Evolutionary conservation across 345 rosid species (phyloP).

Genomic region (Brassica rapa): DNA sequence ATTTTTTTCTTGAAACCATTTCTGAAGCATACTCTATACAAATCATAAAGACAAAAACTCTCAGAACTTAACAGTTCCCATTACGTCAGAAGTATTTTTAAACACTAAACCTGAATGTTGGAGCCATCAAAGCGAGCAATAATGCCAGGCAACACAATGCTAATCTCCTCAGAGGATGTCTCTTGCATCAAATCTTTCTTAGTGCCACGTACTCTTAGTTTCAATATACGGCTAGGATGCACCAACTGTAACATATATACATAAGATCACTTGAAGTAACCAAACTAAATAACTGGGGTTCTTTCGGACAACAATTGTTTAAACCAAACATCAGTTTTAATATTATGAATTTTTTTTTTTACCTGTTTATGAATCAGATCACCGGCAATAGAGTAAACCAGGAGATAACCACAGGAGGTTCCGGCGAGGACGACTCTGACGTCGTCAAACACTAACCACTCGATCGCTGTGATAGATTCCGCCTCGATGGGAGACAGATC

Average conservation of each 20-base stretch:
- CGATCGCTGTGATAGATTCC: constrained; percentile 68
- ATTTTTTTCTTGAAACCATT: constrained; percentile 60
- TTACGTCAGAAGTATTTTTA: background rate
- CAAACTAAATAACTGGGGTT: constrained; percentile 3
- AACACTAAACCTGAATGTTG: constrained; percentile 58
- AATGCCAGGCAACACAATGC: constrained; percentile 69
- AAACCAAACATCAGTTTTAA: background rate
- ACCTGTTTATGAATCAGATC: constrained; percentile 87
- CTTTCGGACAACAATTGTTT: background rate
- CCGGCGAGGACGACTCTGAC: constrained; percentile 69
- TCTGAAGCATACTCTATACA: constrained; percentile 65
- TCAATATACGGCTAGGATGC: constrained; percentile 63
- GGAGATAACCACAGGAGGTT: constrained; percentile 77
- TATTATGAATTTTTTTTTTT: background rate
- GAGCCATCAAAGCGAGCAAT: constrained; percentile 88
- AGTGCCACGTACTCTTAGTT: constrained; percentile 71
- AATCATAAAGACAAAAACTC: background rate
- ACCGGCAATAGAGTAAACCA: constrained; percentile 68
- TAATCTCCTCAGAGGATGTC: constrained; percentile 67
- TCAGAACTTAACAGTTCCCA: background rate
- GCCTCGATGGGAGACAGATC: constrained; percentile 80
- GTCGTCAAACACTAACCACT: constrained; percentile 83
- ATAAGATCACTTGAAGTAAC: background rate
- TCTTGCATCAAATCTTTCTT: constrained; percentile 66
- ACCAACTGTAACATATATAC: constrained; percentile 49